Evolutionary conservation across 805 yeast genomes (phyloP), one percentile per base, ranked within the genome.

Genomic region (Candida vartiovaarae): DNA sequence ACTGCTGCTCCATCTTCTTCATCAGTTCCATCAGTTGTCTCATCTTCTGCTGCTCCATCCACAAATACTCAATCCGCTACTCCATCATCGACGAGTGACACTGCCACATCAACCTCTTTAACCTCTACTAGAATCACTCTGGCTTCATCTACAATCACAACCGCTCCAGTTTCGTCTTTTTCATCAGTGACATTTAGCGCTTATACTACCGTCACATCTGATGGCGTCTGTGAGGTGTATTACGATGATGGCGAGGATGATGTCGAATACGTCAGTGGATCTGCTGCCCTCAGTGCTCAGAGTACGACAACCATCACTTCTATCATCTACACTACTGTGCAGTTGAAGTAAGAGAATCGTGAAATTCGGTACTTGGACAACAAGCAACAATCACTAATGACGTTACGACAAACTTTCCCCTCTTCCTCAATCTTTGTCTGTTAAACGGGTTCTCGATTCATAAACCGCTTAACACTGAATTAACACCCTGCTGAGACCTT

Each of bases 221-320:
- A 49, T 39, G 61, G 61, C 45, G 55, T 56, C 20, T 59, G 62
- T 48, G 56, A 55, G 20, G 46, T 59, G 11, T 57, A 57, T 49
- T 53, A 52, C 41, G 55, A 56, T 29, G 57, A 55, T 43, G 51
- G 47, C 29, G 52, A 41, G 23, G 42, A 44, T 28, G 52, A 49
- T 8, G 38, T 40, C 24, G 50, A 44, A 26, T 59, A 55, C 40
- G 59, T 57, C 44, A 53, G 57, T 45, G 62, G 62, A 5, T 15
- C 50, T 8, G 62, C 48, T 33, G 60, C 62, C n/a, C 10, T 39
- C 23, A 55, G 61, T 46, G 62, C 61, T 27, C 46, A 50, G 33
- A 46, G 53, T 2, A 59, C 62, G 2, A 55, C 59, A 3, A 57
- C 62, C 6, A 47, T 58, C 41, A 54, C 59, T 4, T 54, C 46